Evolutionary conservation across 768 basidiomycete species (phyloP).

Genomic region (Rhodotorula diobovata): DNA sequence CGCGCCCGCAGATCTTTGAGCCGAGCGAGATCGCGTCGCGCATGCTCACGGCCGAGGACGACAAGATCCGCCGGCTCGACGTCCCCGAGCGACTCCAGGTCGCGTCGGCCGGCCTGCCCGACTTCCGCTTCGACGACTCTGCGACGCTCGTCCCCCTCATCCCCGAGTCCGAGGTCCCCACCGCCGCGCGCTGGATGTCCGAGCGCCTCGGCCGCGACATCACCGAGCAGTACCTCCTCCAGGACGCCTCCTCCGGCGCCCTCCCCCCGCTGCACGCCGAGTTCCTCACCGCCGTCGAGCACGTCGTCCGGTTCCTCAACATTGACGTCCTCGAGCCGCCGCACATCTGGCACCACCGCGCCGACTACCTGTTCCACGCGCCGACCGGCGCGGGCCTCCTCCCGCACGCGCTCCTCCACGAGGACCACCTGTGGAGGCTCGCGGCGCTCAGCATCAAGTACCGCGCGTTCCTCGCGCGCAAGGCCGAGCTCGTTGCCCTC

Average conservation of each 20-base stretch:
- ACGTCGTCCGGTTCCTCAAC: constrained; percentile 74
- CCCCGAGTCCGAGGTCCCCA: constrained; percentile 66
- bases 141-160: constrained; percentile 52
- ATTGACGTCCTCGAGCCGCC: constrained; percentile 87
- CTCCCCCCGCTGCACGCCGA: constrained; percentile 54
- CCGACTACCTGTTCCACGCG: constrained; percentile 82
- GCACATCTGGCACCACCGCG: constrained; percentile 87
- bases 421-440: constrained; percentile 85
- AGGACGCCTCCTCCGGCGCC: constrained; percentile 53
- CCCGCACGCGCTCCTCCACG: constrained; percentile 58
- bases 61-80: constrained; percentile 81
- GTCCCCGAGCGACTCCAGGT: constrained; percentile 75
- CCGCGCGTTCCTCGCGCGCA: constrained; percentile 74
- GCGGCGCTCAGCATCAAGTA: constrained; percentile 83
- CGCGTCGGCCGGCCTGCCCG: constrained; percentile 73
- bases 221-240: constrained; percentile 59
- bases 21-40: constrained; percentile 89
- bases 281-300: constrained; percentile 66
- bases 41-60: constrained; percentile 86
- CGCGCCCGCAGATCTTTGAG: constrained; percentile 74
- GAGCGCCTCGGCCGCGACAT: constrained; percentile 62
- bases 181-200: constrained; percentile 83
- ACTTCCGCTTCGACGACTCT: constrained; percentile 52
- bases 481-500: constrained; percentile 58
- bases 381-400: constrained; percentile 2